Evolutionary conservation across 2,329 filamentous ascomycete genomes (phyloP).

Genomic region (Myriosclerotinia curreyana): DNA sequence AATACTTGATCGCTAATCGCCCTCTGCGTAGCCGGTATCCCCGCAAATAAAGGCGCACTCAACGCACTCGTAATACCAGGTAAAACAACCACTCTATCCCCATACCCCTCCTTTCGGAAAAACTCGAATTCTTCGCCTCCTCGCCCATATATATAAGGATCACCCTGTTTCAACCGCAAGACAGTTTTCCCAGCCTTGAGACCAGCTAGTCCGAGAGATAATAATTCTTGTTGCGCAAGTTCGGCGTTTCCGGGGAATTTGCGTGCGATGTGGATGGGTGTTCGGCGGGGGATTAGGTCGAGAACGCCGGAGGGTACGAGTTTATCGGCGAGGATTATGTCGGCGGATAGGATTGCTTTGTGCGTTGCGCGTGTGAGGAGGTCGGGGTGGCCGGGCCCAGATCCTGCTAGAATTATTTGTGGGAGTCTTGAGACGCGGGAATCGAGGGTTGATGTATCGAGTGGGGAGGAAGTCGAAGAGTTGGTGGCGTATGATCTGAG

Average conservation of each 20-base stretch:
- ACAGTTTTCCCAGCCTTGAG: constrained; percentile 71
- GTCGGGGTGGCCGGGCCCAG: constrained; percentile 88
- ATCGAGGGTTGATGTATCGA: constrained; percentile 37
- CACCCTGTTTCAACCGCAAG: constrained; percentile 89
- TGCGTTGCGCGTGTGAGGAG: constrained; percentile 81
- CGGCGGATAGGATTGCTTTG: constrained; percentile 70
- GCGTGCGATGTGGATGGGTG: constrained; percentile 84
- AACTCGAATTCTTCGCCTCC: constrained; percentile 90
- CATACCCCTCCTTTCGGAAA: constrained; percentile 70
- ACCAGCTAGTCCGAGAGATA: constrained; percentile 71
- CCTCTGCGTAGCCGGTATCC: constrained; percentile 83
- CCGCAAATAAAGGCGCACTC: constrained; percentile 82
- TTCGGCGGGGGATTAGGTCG: constrained; percentile 84
- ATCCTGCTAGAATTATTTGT: constrained; percentile 82
- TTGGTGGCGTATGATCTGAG: constrained; percentile 64
- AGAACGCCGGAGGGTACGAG: constrained; percentile 81
- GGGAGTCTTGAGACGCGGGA: constrained; percentile 47
- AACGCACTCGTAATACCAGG: constrained; percentile 90
- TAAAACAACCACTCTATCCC: constrained; percentile 64
- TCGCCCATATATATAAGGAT: constrained; percentile 93
- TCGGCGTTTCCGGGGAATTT: constrained; percentile 99
- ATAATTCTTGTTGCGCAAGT: constrained; percentile 83
- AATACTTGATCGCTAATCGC: constrained; percentile 89
- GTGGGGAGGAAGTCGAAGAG: constrained; percentile 35
- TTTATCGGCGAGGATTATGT: constrained; percentile 82